Base-by-base conservation (phyloP, 1,284 basidiomycete genomes). In the Ganoderma lucidum region DNA sequence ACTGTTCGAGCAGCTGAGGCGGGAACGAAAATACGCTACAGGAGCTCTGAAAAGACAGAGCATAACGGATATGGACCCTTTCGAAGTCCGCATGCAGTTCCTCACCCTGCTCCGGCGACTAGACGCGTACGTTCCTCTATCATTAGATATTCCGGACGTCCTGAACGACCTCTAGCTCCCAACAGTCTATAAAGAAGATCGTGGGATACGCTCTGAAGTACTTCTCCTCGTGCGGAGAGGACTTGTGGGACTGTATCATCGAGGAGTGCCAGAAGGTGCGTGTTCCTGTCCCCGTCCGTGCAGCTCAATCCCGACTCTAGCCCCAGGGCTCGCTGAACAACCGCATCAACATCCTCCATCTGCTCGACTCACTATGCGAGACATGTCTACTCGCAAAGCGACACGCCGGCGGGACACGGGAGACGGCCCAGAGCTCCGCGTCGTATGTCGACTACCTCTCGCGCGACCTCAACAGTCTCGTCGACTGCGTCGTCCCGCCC, bases 211-310 rank as follows among this genome's bases (percentile, higher is more conserved):
- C 95, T 2, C 84, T 97, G 70, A 96, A 96, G 78, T 91, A 95
- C 79, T 96, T 93, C 66, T 82, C 90, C 1, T 84, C 87, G 63
- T 96, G 93, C 70, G 93, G 94, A 12, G 94, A 97, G 74, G 96
- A 98, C 78, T 82, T 99, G 4, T 98, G 96, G 96, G 96, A 97
- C 73, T 98, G 96, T 77, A 89, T 98, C 62, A 82, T 96, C 28
- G 95, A 97, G 78, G 94, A 97, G 83, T 95, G 92, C 73, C 90
- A 90, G 78, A 96, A 95, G 87, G 94, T 91, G 66, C 44, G 81
- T 72, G 67, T n/a, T 30, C 12, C 44, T 12, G 15, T 17, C 30
- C 15, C 6, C 44, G 44, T 17, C 28, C 42, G 9, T 19, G 6
- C 2, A 41, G 6, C 35, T 35, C 3, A 35, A 65, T 62, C 59